A percentile compares a stretch with the other conserved stretches of the same genome.
These are phyloP conservation scores for Firmiana major DNA, from an alignment of 345 rosid species.

Conservation along the genomic window DNA sequence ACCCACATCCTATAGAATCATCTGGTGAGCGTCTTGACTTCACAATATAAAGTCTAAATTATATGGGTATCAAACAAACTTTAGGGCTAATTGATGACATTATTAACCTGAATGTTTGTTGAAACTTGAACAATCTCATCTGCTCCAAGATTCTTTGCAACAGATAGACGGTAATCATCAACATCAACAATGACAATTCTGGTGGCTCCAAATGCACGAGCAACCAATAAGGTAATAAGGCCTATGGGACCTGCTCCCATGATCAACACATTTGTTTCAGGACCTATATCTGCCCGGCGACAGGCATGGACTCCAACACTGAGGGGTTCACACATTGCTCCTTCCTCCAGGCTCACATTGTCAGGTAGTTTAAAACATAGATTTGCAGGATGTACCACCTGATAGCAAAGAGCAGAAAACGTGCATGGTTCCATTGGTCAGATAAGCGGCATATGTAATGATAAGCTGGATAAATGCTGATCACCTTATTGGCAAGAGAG, in stretches of 20 bases:
- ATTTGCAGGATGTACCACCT: slow-evolving; percentile 65
- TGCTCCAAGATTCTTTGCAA: slow-evolving; percentile 52
- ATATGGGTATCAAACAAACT: not conserved
- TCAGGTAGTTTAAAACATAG: slow-evolving; percentile 59
- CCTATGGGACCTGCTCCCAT: slow-evolving; percentile 72
- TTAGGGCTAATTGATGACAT: not conserved
- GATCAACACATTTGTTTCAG: slow-evolving; percentile 46
- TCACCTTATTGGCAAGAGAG: slow-evolving; percentile 56
- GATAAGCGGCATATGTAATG: not conserved
- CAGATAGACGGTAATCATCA: slow-evolving; percentile 37
- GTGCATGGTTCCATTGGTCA: not conserved
- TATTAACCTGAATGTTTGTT: slow-evolving; percentile 38
- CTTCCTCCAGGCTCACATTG: slow-evolving; percentile 66
- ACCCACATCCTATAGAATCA: slow-evolving; percentile 33
- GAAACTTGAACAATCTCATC: slow-evolving; percentile 48
- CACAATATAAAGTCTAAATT: not conserved
- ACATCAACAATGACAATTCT: slow-evolving; percentile 49
- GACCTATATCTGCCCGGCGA: slow-evolving; percentile 45
- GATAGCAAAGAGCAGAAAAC: not conserved
- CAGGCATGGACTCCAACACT: slow-evolving; percentile 70
- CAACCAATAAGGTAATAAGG: slow-evolving; percentile 52
- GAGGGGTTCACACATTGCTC: slow-evolving; percentile 71
- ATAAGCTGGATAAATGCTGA: not conserved
- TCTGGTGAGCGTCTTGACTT: not conserved
- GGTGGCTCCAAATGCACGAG: slow-evolving; percentile 61